Evolutionary conservation across 2,329 filamentous ascomycete species (phyloP), one percentile per base, ranked within the genome.

Genomic region (Aureobasidium sp.): DNA sequence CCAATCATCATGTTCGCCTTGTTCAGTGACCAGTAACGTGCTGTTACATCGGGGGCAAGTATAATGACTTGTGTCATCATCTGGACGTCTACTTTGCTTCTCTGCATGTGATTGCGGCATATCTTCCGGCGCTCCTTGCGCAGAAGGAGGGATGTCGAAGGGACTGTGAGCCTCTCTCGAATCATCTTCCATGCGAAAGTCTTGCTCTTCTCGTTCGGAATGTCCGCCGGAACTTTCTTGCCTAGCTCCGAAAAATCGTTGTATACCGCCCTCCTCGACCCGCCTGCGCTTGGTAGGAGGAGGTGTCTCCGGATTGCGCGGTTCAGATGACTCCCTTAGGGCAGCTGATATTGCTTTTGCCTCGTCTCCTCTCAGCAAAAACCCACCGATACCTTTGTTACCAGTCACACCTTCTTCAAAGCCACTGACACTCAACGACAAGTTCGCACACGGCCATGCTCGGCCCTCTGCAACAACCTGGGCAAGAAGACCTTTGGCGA

Each of bases 361-460:
- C 64, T 84, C 78, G 5, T 83, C 79, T 3, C 83, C 84, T 49
- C 81, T 87, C 29, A 96, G 79, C n/a, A 99, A 79, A 70, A 97
- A 97, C 0, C 84, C 82, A 48, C 88, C 87, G 67, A 99, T 97
- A 37, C 88, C 90, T 79, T 87, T 87, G 70, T 96, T 97, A 5
- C 90, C 88, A 44, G 82, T 85, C 63, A 93, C 79, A 2, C 90
- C 89, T 66, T 97, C 91, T 73, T 97, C 92, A 66, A 97, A 97
- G 0, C 91, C 92, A n/a, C 86, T 87, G 27, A 97, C 90, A 66
- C 88, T 92, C 49, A 97, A 77, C 63, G 90, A 94, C 9, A 99
- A 79, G 70, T 96, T 94, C n/a, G 86, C 81, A 71, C 94, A 97
- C 7, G 94, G 94, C 91, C 91, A 97, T 17, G 89, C 87, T 57